Evolutionary conservation across 2,329 filamentous ascomycete genomes (phyloP).

Genomic region (Byssochlamys sp.): DNA sequence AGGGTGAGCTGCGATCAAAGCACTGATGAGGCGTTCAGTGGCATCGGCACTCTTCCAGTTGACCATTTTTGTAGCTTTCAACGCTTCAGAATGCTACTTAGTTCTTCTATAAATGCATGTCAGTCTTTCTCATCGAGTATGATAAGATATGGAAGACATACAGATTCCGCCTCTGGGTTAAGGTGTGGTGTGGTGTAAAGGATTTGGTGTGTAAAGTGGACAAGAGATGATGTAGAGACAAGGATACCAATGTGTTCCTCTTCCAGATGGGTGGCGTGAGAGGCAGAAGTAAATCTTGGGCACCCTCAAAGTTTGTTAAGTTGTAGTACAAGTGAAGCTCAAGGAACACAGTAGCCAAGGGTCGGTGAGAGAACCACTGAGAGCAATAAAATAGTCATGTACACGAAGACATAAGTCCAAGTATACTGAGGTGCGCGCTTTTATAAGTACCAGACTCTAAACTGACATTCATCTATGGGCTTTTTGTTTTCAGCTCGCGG

Average conservation of each 20-base stretch:
- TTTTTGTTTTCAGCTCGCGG: background rate
- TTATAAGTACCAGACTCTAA: background rate
- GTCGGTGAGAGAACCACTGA: background rate
- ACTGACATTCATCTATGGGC: background rate
- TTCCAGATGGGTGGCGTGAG: background rate
- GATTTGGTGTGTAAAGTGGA: background rate
- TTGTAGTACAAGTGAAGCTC: background rate
- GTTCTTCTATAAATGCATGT: background rate
- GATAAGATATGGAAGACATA: background rate
- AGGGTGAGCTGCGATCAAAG: constrained; percentile 20
- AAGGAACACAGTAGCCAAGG: background rate
- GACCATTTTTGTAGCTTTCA: constrained; percentile 15
- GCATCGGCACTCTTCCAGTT: constrained; percentile 20
- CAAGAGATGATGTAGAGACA: background rate
- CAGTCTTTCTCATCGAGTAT: background rate
- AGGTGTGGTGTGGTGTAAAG: background rate
- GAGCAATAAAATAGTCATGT: background rate
- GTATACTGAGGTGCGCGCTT: background rate
- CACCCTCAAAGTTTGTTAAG: background rate
- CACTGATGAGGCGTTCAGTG: constrained; percentile 17
- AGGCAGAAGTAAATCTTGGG: background rate
- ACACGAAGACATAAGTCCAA: background rate
- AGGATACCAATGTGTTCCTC: background rate
- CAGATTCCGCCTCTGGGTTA: background rate
- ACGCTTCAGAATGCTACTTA: background rate